Conservation (phyloP, 176 grass and related monocot species). For the Poa annua region DNA sequence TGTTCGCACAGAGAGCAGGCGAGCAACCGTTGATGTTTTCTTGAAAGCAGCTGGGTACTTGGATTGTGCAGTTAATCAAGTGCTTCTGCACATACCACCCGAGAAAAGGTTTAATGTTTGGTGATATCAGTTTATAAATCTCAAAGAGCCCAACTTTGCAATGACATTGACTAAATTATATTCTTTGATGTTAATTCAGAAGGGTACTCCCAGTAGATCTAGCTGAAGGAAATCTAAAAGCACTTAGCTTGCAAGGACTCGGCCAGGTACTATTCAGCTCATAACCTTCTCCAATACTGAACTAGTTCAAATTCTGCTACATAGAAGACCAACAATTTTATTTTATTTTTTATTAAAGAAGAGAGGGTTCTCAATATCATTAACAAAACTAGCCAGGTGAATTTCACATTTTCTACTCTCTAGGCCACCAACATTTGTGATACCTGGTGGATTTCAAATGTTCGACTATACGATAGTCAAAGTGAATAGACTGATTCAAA, state of each 20-base stretch:
- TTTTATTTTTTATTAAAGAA: neutral
- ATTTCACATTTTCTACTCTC: neutral
- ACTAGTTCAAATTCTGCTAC: neutral
- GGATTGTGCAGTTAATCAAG: slow-evolving; percentile 67
- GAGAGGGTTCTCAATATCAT: neutral
- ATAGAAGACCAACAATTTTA: neutral
- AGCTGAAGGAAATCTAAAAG: slow-evolving; percentile 72
- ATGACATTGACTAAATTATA: slow-evolving; percentile 12
- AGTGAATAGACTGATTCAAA: neutral
- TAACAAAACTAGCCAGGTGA: neutral
- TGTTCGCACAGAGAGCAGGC: slow-evolving; percentile 58
- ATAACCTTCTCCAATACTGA: slow-evolving; percentile 3
- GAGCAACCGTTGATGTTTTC: slow-evolving; percentile 77
- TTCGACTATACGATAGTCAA: neutral
- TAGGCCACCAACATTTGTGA: neutral
- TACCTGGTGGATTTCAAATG: neutral
- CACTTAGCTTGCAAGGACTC: slow-evolving; percentile 73
- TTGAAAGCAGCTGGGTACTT: slow-evolving; percentile 79
- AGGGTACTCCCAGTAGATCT: slow-evolving; percentile 81
- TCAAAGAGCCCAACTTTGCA: neutral
- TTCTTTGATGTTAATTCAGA: slow-evolving; percentile 47
- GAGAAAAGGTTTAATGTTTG: slow-evolving; percentile 60
- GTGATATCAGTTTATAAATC: slow-evolving; percentile 34
- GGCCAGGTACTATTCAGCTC: slow-evolving; percentile 58
- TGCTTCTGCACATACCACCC: slow-evolving; percentile 65